These are phyloP conservation scores for Leptodermis oblonga DNA, from an alignment of 257 asterid species.

Conservation along the genomic window DNA sequence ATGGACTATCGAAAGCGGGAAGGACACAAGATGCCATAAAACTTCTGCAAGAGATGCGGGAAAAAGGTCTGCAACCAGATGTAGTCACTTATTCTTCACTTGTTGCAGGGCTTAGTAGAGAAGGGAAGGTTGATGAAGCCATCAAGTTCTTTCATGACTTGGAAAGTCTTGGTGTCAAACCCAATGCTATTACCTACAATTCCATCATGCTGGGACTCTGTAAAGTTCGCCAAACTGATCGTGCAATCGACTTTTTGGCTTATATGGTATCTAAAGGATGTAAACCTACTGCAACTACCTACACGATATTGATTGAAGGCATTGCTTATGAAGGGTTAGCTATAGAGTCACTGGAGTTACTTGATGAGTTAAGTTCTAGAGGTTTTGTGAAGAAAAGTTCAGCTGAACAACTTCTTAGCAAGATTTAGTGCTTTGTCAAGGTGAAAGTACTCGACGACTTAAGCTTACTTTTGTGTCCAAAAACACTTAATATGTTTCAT, in stretches of 20 bases:
- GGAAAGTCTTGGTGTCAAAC: conserved; percentile 54
- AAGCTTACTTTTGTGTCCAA: background rate
- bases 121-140: conserved; percentile 77
- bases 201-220: conserved; percentile 77
- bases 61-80: conserved; percentile 65
- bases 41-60: conserved; percentile 62
- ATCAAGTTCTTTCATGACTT: conserved; percentile 54
- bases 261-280: conserved; percentile 72
- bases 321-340: conserved; percentile 64
- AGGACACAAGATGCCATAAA: conserved; percentile 54
- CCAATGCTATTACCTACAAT: conserved; percentile 66
- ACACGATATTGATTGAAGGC: conserved; percentile 75
- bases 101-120: conserved; percentile 67
- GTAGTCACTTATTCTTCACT: conserved; percentile 64
- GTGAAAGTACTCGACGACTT: background rate
- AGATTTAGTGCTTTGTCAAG: conserved; percentile 12
- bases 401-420: conserved; percentile 48
- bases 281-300: conserved; percentile 78
- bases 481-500: background rate
- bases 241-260: conserved; percentile 71
- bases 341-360: conserved; percentile 61
- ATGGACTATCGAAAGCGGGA: conserved; percentile 74
- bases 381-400: conserved; percentile 68
- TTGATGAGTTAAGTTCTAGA: conserved; percentile 56
- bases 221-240: conserved; percentile 67